Evolutionary conservation across 225 moss, liverwort and hornwort genomes (phyloP), one percentile per base, ranked within the genome.

Genomic region (Rhytidiadelphus loreus): DNA sequence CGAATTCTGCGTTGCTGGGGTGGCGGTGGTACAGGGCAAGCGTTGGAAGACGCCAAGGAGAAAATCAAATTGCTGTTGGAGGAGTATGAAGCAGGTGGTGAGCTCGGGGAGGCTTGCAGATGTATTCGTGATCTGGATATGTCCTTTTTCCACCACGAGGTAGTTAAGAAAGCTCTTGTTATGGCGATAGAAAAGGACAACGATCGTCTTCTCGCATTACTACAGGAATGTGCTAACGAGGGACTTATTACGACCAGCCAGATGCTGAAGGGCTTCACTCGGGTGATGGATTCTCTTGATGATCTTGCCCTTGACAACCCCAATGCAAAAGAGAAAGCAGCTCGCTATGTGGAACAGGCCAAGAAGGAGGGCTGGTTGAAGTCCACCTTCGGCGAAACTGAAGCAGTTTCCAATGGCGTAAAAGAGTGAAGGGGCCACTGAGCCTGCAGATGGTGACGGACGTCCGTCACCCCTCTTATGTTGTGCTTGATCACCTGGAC

Each of bases 121-220:
- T 99, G 97, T 85, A 99, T 99, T 85, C 97, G 98, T 46, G 98
- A 99, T 79, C 91, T 99, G 89, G 95, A 96, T 83, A 97, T 99
- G 98, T 92, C 98, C 13, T 99, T 97, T 79, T 99, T 99, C 87
- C 98, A 99, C 84, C 98, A 99, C 41, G 98, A 99, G 91, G 98
- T 99, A 43, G 98, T 99, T 26, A 98, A 98, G 92, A 97, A 97
- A 86, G 98, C 96, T 44, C 87, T 98, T 60, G 95, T 95, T 19
- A 98, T 99, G 98, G 96, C 98, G 77, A 97, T 99, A 87, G 98
- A 99, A 72, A 99, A 99, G 89, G 92, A 99, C 87, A 96, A 96
- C 83, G 95, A 96, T 55, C 93, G 97, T 32, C 87, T 96, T 59
- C 92, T 99, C 50, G 84, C 92, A 21, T 91, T 99, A 76, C 81